A percentile compares a stretch with the other conserved stretches of the same genome.
These are phyloP conservation scores for Linanthus parryae DNA, from an alignment of 148 eudicot genomes.

Conservation along the genomic window DNA sequence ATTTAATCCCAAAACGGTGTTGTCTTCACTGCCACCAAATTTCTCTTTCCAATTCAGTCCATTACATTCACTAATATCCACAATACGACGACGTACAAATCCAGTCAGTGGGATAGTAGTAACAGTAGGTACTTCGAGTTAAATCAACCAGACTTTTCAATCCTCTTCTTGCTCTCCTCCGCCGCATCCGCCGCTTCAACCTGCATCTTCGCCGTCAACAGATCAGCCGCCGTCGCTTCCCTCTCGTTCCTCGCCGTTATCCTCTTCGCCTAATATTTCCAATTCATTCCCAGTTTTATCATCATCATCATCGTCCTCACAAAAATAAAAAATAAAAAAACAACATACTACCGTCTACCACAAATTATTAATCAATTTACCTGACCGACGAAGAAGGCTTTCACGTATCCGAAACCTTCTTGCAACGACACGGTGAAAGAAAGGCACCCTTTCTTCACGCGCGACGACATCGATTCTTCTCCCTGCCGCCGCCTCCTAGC, in stretches of 20 bases:
- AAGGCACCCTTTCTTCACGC: slow-evolving; percentile 23
- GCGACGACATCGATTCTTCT: slow-evolving; percentile 4
- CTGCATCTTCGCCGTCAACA: slow-evolving; percentile 44
- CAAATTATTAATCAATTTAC: slow-evolving; percentile 1
- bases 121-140: no score
- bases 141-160: no score
- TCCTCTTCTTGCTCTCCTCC: no score
- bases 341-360: neutral
- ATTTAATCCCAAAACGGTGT: no score
- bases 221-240: slow-evolving; percentile 43
- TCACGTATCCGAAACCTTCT: slow-evolving; percentile 30
- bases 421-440: slow-evolving; percentile 19
- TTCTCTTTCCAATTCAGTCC: no score
- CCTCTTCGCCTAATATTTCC: slow-evolving; percentile 34
- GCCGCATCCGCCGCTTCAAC: slow-evolving; percentile 59
- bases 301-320: neutral
- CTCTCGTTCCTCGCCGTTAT: slow-evolving; percentile 46
- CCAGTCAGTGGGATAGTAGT: no score
- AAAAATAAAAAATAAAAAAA: neutral
- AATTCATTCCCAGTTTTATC: no score
- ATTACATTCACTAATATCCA: no score
- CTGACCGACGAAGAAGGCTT: slow-evolving; percentile 43
- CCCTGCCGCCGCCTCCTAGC: neutral
- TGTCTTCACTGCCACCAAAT: no score
- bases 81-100: no score